Evolutionary conservation across 2,329 filamentous ascomycete species (phyloP).

Genomic region (Venturia oleaginea): DNA sequence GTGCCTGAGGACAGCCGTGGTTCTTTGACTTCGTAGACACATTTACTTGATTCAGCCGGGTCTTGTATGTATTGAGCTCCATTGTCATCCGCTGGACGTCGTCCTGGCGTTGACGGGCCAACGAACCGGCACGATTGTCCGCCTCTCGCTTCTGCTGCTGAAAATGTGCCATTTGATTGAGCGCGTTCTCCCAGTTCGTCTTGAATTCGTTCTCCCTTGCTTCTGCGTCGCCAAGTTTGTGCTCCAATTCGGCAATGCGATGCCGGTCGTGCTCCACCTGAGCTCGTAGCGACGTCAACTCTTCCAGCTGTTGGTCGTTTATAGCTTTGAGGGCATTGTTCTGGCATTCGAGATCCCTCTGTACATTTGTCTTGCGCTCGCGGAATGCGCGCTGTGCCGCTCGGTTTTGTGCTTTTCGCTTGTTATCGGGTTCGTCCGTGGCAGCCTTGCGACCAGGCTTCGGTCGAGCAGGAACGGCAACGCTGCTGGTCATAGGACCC

Average conservation of each 20-base stretch:
- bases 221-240: not conserved
- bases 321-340: not conserved
- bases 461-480: constrained; percentile 34
- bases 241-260: not conserved
- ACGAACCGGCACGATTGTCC: not conserved
- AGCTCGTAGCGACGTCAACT: not conserved
- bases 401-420: constrained; percentile 89
- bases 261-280: not conserved
- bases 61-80: constrained; percentile 5
- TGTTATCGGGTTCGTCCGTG: constrained; percentile 84
- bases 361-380: constrained; percentile 74
- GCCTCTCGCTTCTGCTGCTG: not conserved
- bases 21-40: not conserved
- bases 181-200: not conserved
- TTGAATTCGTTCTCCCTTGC: not conserved
- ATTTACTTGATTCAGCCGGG: not conserved
- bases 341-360: constrained; percentile 51
- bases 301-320: constrained; percentile 1
- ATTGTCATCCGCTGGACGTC: not conserved
- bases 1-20: not conserved
- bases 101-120: not conserved
- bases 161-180: not conserved
- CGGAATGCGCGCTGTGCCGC: constrained; percentile 86
- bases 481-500: constrained; percentile 30
- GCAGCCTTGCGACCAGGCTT: constrained; percentile 84